Base-by-base conservation (phyloP, 139 green algal genomes). In the Micractinium sp. region DNA sequence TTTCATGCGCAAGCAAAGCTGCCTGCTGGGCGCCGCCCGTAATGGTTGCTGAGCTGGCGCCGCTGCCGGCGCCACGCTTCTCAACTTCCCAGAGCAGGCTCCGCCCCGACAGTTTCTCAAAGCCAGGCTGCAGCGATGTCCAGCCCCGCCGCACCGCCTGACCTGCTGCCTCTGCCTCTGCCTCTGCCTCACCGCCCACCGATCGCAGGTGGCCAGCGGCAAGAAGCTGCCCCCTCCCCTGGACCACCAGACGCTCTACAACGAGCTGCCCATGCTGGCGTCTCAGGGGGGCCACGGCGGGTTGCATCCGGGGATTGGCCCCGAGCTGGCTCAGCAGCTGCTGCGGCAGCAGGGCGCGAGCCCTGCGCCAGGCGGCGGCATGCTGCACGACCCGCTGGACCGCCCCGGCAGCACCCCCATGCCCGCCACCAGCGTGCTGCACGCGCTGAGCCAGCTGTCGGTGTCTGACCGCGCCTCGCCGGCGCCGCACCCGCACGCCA, bases 201-300 rank as follows among this genome's bases (percentile, higher is more conserved):
- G 7, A 9, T 9, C 38, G 29, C 66, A 94, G 85, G 87, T 93
- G 27, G 95, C 95, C 73, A 92, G 92, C 29, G 94, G 96, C 74
- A 92, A 92, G 56, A 97, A 97, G 91, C 93, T 98, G 33, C 96
- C 96, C 27, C 95, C 96, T 2, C 96, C 96, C 1, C 89, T 98
- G 71, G 95, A 98, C 39, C 89, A 91, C 60, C 85, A 89, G 33
- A 97, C 95, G 1, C 85, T 98, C 2, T 98, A 97, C 88, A 93
- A 94, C 47, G 95, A 98, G 61, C 91, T 97, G 41, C 93, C 93
- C 41, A 88, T 90, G 83, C 80, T 89, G 33, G 69, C 33, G 29
- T 16, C 41, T 19, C 74, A 56, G 85, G 33, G 0, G 36, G 35
- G 75, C 60, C 74, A 76, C 39, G n/a, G 14, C 73, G 85, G 69